phyloP scores from a whole-genome alignment of 768 basidiomycete genomes.

The Lactarius vividus region DNA sequence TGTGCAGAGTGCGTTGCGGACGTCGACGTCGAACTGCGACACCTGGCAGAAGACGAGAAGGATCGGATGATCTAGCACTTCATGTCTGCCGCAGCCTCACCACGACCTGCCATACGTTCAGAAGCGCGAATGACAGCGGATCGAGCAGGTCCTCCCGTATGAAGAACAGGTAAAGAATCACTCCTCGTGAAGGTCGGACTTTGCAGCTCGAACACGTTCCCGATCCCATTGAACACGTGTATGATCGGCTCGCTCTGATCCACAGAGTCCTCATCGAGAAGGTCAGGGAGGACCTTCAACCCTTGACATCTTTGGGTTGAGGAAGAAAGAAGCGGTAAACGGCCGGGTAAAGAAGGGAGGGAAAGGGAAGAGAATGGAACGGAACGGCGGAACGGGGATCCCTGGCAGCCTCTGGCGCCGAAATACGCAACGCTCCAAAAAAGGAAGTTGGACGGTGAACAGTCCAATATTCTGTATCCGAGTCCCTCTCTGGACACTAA shows the following conservation, averaged over 20 bases:
- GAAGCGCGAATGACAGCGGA: conserved; percentile 85
- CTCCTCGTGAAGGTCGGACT: conserved; percentile 90
- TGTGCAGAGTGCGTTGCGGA: conserved; percentile 87
- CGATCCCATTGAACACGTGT: conserved; percentile 91
- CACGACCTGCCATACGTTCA: conserved; percentile 79
- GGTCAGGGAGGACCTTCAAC: conserved; percentile 88
- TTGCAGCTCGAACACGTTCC: conserved; percentile 93
- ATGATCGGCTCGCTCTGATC: conserved; percentile 89
- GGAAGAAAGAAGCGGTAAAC: too few species aligned
- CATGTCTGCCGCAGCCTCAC: conserved; percentile 63
- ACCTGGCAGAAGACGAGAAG: conserved; percentile 90
- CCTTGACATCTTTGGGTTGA: conserved; percentile 56
- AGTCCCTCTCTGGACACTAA: too few species aligned
- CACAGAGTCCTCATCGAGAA: conserved; percentile 93
- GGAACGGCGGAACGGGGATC: too few species aligned
- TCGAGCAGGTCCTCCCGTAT: conserved; percentile 93
- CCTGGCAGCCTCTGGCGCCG: too few species aligned
- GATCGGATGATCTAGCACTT: conserved; percentile 87
- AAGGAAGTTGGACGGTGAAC: too few species aligned
- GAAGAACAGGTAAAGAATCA: conserved; percentile 98
- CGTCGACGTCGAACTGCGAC: conserved; percentile 92
- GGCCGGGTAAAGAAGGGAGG: too few species aligned
- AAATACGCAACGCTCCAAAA: too few species aligned
- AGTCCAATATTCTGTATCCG: too few species aligned
- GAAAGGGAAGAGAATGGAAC: too few species aligned